Base-by-base conservation (phyloP, 2,329 filamentous ascomycete genomes). In the Colletotrichum liaoningense region DNA sequence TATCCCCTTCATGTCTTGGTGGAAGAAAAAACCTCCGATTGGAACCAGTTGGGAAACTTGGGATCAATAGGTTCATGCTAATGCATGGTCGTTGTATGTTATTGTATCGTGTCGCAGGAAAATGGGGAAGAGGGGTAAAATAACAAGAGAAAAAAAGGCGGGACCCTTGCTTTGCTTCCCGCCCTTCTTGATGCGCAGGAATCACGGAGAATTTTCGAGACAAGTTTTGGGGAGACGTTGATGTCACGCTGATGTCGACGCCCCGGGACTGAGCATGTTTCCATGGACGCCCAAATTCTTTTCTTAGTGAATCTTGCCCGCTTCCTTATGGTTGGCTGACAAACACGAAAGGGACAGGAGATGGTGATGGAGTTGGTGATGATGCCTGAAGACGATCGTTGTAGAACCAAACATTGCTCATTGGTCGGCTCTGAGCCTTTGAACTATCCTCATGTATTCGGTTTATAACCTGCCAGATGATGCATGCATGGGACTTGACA, bases 1-100 rank as follows among this genome's bases (percentile, higher is more conserved):
- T 19, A 8, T 7, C 12, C 19, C 24, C 19, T 12, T 26, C 5
- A 5, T 6, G 16, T 46, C 35, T 14, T 19, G 7, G 5, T 33
- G 60, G 60, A 35, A 63, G 42, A 33, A 54, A 63, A 63, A 54
- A 52, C 42, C 60, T 63, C 60, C 60, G 60, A 30, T 42, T 42
- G 35, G 35, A 42, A 42, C 35, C 35, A 42, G 26, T 26, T 26
- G 26, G 26, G 35, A 16, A 33, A 28, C 8, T 11, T 8, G 35
- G 58, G 59, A 24, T 8, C 2, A 55, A 63, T n/a, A 63, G 46
- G 46, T 49, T 55, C 26, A 54, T 55, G 62, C 49, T 30, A 55
- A 63, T 12, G 46, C 28, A 55, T 55, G 11, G 52, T 14, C 42
- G 6, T 46, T 46, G 42, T 46, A n/a, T 46, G 19, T n/a, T n/a